phyloP scores from a whole-genome alignment of 352 stramenopile genomes.

The Phytophthora capsici region DNA sequence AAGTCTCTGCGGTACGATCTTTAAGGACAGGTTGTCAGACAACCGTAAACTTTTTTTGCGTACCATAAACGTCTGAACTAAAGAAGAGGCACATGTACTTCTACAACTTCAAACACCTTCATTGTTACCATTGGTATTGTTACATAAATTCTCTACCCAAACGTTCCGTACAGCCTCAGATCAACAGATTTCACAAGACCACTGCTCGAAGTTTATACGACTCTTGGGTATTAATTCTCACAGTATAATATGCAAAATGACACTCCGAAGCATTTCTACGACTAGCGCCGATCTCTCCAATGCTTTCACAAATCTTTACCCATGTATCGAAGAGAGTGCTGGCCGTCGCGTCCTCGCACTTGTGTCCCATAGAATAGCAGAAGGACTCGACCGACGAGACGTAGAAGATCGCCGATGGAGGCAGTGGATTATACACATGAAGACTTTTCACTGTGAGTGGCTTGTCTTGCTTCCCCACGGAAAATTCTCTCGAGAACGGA shows the following conservation, averaged over 20 bases:
- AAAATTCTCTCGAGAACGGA: constrained; percentile 19
- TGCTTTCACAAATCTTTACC: constrained; percentile 22
- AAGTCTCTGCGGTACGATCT: neutral
- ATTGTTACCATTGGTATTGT: too few species aligned
- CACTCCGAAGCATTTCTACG: too few species aligned
- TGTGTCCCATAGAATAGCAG: constrained; percentile 41
- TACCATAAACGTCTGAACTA: too few species aligned
- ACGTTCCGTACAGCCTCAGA: constrained; percentile 15
- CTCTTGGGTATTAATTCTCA: constrained; percentile 20
- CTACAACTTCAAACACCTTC: too few species aligned
- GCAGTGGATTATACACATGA: constrained; percentile 38
- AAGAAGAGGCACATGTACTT: too few species aligned
- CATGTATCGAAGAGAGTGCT: constrained; percentile 22
- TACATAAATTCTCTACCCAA: neutral
- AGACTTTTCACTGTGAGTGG: constrained; percentile 29
- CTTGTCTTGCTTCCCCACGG: neutral
- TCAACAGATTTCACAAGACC: constrained; percentile 69
- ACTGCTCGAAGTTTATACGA: constrained; percentile 67
- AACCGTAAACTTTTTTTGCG: too few species aligned
- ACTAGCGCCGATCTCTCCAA: constrained; percentile 13
- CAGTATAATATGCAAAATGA: neutral
- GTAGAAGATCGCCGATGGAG: constrained; percentile 29
- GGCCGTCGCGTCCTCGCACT: constrained; percentile 32
- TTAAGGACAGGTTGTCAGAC: too few species aligned
- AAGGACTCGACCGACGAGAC: constrained; percentile 33